Evolutionary conservation across 1,284 basidiomycete species (phyloP), one percentile per base, ranked within the genome.

Genomic region (Lentinula novae-zelandiae): DNA sequence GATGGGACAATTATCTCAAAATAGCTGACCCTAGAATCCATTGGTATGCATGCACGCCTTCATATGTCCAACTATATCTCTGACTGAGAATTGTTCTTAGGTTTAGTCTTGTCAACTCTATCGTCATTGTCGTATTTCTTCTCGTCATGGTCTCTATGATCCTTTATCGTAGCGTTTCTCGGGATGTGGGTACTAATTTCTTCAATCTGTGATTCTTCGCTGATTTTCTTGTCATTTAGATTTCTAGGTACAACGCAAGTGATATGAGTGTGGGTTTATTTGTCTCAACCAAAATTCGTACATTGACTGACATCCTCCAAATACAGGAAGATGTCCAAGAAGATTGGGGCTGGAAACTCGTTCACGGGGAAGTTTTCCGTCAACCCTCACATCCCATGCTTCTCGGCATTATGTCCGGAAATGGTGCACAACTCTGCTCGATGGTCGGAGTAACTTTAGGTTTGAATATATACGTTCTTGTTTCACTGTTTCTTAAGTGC

Each of bases 341-440:
- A 75, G 96, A 99, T 69, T 98, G 92, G 82, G 96, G 96, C 3
- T 99, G 96, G 96, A 98, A 98, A 70, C 83, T 96, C 17, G 86
- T 98, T 9, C 95, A 98, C 68, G 95, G 94, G 34, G 96, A 99
- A 74, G 93, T 99, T 13, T 98, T 98, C 82, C 86, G 96, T 34
- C 79, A 90, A 3, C 96, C 96, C 0, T 75, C 78, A 53, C 83
- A 90, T 61, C 85, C 93, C 0, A 86, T 96, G 83, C 69, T 92
- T 10, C 78, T 99, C 5, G 89, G 93, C 2, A 84, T 96, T 51
- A 83, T 95, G 73, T 86, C 93, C 31, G 96, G 96, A 8, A 97
- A 95, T 66, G 96, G 96, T 20, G 81, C 89, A 48, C 96, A 99
- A 74, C 78, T 98, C 6, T 87, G 87, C 63, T 85, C 91, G 22